Base-by-base conservation (phyloP, 2,329 filamentous ascomycete species). In the Dactylellina haptotyla region DNA sequence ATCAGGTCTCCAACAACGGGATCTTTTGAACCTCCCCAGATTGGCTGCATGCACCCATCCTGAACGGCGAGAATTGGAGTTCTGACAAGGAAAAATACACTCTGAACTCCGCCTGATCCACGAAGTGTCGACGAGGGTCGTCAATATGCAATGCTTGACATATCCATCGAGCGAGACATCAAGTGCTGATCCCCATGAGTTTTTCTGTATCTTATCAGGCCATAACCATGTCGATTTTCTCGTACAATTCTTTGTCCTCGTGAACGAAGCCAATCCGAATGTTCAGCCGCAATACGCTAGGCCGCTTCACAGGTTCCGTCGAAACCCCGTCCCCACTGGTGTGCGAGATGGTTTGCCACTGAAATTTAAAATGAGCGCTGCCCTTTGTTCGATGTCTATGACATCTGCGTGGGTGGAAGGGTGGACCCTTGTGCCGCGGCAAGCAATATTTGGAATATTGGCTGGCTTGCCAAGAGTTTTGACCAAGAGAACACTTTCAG, bases 251-350 rank as follows among this genome's bases (percentile, higher is more conserved):
- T 50, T 34, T 23, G 5, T 26, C 34, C 30, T 43, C 43, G 32
- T 51, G 45, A 37, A 37, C 39, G 23, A 8, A 50, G n/a, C 57
- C 23, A 63, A 53, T 63, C 50, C 50, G 25, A 48, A 23, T 10
- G n/a, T 48, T 65, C 61, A 65, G 61, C 61, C 61, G 61, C 61
- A 65, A 45, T 18, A 34, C 20, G 28, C 50, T 65, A 54, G 18
- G 30, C 39, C 41, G 41, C 41, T 34, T 18, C 30, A 51, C n/a
- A n/a, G n/a, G n/a, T n/a, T n/a, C n/a, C n/a, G n/a, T 54, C 48
- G 34, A 37, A 64, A 30, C 46, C 34, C 16, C 5, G 4, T 23
- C 41, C n/a, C 20, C 41, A 23, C 41, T 20, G 41, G 41, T 45
- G 9, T 45, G 37, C 16, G 3, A 20, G 41, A 20, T 20, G 20